Conservation (phyloP, 2,329 filamentous ascomycete genomes). For the Calonectria honghensis region DNA sequence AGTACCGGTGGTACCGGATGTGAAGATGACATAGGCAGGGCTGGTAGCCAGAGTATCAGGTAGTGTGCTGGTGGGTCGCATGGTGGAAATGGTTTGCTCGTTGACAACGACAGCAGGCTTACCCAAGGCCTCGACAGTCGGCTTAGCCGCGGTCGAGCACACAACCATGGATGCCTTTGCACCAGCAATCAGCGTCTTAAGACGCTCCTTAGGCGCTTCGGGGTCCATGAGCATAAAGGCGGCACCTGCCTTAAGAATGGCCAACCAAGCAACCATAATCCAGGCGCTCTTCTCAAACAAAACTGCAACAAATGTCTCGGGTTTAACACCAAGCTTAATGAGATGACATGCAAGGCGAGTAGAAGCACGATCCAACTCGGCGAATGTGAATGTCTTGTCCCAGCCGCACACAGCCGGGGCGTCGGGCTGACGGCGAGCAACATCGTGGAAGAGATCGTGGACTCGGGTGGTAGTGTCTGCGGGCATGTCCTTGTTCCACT, state of each 20-base stretch:
- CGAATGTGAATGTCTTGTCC: slow-evolving; percentile 16
- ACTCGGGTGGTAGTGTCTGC: not conserved
- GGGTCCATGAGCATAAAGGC: slow-evolving; percentile 21
- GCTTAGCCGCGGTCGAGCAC: not conserved
- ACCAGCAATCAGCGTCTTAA: not conserved
- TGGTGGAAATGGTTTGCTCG: slow-evolving; percentile 16
- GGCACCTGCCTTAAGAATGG: slow-evolving; percentile 6
- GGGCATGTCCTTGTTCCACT: slow-evolving; percentile 19
- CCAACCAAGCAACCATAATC: slow-evolving; percentile 8
- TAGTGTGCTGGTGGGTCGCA: slow-evolving; percentile 5
- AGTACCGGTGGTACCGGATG: slow-evolving; percentile 14
- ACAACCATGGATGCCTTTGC: slow-evolving; percentile 10
- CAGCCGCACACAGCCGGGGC: not conserved
- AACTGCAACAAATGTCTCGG: slow-evolving; percentile 53
- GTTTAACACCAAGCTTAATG: slow-evolving; percentile 16
- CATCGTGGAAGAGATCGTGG: slow-evolving; percentile 11
- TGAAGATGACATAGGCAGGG: not conserved
- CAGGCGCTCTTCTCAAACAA: slow-evolving; percentile 15
- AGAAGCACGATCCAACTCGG: slow-evolving; percentile 3
- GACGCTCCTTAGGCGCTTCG: slow-evolving; percentile 6
- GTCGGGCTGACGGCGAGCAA: slow-evolving; percentile 1
- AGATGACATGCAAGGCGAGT: slow-evolving; percentile 18
- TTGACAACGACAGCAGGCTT: slow-evolving; percentile 8
- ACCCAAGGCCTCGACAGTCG: not conserved
- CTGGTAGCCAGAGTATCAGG: slow-evolving; percentile 7